phyloP scores from a whole-genome alignment of 352 stramenopile genomes.

The Globisporangium barbulae region DNA sequence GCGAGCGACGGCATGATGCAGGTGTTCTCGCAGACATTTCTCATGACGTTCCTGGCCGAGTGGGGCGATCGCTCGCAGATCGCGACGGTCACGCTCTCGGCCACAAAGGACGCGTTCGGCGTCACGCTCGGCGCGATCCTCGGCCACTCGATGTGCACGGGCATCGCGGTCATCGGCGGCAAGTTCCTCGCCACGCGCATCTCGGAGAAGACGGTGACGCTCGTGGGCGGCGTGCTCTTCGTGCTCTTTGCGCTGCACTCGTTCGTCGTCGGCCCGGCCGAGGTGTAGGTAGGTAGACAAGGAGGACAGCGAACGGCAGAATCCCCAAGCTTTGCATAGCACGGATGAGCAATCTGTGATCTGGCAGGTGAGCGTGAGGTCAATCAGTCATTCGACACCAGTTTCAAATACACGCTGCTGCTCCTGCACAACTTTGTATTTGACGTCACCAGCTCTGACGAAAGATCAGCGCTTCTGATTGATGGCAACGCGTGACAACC shows the following conservation, averaged over 20 bases:
- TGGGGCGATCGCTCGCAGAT: conserved; percentile 98
- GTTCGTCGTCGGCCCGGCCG: conserved; percentile 85
- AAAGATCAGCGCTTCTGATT: background rate
- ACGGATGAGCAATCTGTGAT: background rate
- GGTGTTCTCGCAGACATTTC: conserved; percentile 94
- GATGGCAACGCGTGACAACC: background rate
- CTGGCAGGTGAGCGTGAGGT: background rate
- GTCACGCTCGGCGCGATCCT: conserved; percentile 96
- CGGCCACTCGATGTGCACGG: conserved; percentile 98
- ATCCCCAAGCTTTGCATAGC: background rate
- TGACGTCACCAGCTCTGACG: background rate
- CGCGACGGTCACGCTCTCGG: conserved; percentile 97
- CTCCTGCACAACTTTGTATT: background rate
- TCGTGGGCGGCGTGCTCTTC: conserved; percentile 96
- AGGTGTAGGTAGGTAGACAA: conserved; percentile 12
- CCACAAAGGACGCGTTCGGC: conserved; percentile 93
- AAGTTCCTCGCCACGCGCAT: conserved; percentile 98
- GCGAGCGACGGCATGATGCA: conserved; percentile 64
- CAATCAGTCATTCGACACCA: background rate
- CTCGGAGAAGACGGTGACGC: conserved; percentile 95
- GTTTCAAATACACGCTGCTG: background rate
- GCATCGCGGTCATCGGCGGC: conserved; percentile 95
- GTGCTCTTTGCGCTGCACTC: conserved; percentile 97
- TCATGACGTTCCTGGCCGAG: conserved; percentile 98
- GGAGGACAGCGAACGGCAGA: background rate